A percentile compares a stretch with the other conserved stretches of the same genome.
Evolutionary conservation across 139 green algal genomes (phyloP).

Genomic region (Coelastrella sp.): DNA sequence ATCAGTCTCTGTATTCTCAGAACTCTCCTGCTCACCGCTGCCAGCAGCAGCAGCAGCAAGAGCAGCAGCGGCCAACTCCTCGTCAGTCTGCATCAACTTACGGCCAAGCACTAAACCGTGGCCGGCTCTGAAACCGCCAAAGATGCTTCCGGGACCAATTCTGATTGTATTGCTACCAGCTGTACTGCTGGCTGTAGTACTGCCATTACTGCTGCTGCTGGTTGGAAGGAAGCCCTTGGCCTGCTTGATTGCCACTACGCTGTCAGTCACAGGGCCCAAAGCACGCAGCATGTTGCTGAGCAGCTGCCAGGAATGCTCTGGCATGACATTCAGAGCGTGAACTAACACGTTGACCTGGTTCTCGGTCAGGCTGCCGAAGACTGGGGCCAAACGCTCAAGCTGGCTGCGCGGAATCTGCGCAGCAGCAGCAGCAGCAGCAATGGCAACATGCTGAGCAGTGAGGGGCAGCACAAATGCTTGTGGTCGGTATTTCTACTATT

Average conservation of each 20-base stretch:
- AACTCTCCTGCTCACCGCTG: neutral
- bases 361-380: slow-evolving; percentile 15
- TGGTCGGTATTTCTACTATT: too few relatives aligned
- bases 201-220: neutral
- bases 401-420: slow-evolving; percentile 4
- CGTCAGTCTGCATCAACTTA: neutral
- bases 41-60: slow-evolving; percentile 6
- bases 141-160: neutral
- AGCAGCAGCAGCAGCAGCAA: slow-evolving; percentile 2
- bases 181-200: neutral
- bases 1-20: neutral
- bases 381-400: slow-evolving; percentile 5
- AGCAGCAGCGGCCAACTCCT: neutral
- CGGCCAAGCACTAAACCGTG: neutral
- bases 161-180: neutral
- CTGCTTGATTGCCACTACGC: slow-evolving; percentile 8
- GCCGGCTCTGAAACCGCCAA: neutral
- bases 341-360: slow-evolving; percentile 29
- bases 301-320: neutral
- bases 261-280: slow-evolving; percentile 26
- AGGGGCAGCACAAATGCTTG: too few relatives aligned
- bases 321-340: slow-evolving; percentile 4
- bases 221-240: neutral
- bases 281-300: neutral
- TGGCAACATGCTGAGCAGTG: too few relatives aligned